These are phyloP conservation scores for Gypsophila paniculata DNA, from an alignment of 179 eudicot genomes.

Conservation along the genomic window DNA sequence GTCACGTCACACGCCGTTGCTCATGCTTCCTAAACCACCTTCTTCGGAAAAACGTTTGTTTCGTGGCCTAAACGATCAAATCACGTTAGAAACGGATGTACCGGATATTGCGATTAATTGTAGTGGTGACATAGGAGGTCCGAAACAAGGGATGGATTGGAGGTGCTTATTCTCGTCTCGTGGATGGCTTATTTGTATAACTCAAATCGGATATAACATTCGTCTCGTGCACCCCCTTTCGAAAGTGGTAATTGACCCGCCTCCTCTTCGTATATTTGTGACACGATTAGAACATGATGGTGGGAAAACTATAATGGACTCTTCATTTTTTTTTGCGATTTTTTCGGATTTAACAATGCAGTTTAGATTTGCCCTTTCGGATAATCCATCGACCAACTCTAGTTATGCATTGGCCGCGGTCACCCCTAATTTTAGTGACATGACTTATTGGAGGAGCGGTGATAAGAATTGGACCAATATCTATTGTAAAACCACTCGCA, in stretches of 20 bases:
- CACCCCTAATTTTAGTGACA: too few species aligned
- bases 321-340: too few species aligned
- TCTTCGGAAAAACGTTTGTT: neutral
- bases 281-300: too few species aligned
- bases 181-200: neutral
- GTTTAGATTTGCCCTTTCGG: too few species aligned
- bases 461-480: neutral
- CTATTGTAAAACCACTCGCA: neutral
- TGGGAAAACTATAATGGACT: too few species aligned
- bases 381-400: too few species aligned
- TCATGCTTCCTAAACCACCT: neutral
- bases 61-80: neutral
- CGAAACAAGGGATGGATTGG: neutral
- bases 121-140: neutral
- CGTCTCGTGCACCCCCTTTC: neutral
- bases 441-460: neutral
- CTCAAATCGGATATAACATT: neutral
- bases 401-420: too few species aligned
- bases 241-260: neutral
- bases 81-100: neutral
- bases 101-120: neutral
- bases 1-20: slow-evolving; percentile 8
- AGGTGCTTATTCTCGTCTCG: neutral
- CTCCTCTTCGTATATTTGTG: neutral
- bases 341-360: too few species aligned